Evolutionary conservation across 1,139 yeast genomes (phyloP), one percentile per base, ranked within the genome.

Genomic region (Candida sp.): DNA sequence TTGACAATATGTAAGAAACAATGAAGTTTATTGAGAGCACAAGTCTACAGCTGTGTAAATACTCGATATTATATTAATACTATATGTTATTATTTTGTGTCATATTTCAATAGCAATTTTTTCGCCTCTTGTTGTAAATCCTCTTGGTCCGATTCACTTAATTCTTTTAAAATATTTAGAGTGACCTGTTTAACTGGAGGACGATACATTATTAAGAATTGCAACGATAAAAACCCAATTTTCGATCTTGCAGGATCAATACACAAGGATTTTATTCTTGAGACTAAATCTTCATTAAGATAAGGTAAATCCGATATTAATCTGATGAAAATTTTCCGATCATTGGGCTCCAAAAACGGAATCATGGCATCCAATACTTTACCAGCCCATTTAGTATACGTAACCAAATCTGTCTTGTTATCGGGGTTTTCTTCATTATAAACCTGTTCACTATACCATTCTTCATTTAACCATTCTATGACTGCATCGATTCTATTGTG

Each of bases 391-490:
- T 73, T 70, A 45, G 75, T 63, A 59, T 88, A 88, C 6, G 60
- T 63, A 7, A 83, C 81, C 0, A 81, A 75, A 5, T 37, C 38
- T 4, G 48, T 45, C 23, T 53, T 49, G 21, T 44, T 41, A 15
- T 44, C 43, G 21, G 48, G 29, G 43, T 56, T 53, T 30, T 52
- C 49, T 46, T 70, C 75, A 48, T 66, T 65, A 43, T 64, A 66
- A 1, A 79, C 80, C 49, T 66, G 67, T 51, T 86, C 95, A 38
- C 82, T 77, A 61, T 82, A 91, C 96, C 97, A 95, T 62, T 95
- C 99, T 63, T 93, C 99, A 55, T 87, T 91, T 43, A 95, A 69
- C 99, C 99, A 95, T 49, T 87, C 90, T 33, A 91, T 81, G 11
- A 88, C 81, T 34, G 85, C 67, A 48, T 88, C 96, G 12, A 91